A percentile compares a stretch with the other conserved stretches of the same genome.
These are phyloP conservation scores for Polychaeton citri DNA, from an alignment of 2,329 filamentous ascomycete species.

Conservation along the genomic window DNA sequence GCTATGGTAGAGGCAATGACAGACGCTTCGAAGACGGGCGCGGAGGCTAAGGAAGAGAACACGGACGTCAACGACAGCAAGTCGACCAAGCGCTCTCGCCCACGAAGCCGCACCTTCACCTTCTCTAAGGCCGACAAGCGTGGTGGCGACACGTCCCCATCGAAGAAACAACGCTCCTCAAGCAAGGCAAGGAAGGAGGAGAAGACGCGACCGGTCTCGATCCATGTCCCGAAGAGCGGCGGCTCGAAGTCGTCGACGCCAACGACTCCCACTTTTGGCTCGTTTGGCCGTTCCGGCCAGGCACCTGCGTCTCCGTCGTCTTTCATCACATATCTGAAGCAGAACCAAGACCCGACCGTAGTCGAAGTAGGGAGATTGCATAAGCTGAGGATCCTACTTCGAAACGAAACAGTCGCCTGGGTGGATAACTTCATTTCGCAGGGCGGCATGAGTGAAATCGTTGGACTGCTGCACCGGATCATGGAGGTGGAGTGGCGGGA, in stretches of 20 bases:
- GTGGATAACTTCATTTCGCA: conserved; percentile 82
- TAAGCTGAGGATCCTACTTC: conserved; percentile 74
- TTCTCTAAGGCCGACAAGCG: conserved; percentile 51
- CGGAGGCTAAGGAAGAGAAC: conserved; percentile 6
- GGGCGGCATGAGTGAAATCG: conserved; percentile 85
- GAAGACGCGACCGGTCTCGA: conserved; percentile 43
- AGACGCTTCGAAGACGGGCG: conserved; percentile 1
- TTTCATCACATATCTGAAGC: conserved; percentile 74
- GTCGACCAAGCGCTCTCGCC: conserved; percentile 31
- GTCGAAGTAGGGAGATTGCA: conserved; percentile 93
- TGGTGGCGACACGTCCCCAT: conserved; percentile 37
- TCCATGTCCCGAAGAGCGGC: conserved; percentile 41
- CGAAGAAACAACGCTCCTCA: conserved; percentile 55
- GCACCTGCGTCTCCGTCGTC: conserved; percentile 64
- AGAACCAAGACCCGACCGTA: conserved; percentile 64
- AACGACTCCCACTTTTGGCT: conserved; percentile 3
- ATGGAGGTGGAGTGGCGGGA: conserved; percentile 96
- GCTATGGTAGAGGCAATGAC: conserved; percentile 22
- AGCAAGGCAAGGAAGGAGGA: conserved; percentile 22
- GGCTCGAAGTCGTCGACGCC: conserved; percentile 1
- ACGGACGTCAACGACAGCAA: conserved; percentile 16
- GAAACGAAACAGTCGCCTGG: conserved; percentile 94
- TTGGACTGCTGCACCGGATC: conserved; percentile 74
- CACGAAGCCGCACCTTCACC: conserved; percentile 66
- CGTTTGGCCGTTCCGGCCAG: conserved; percentile 33